Base-by-base conservation (phyloP, 1,284 basidiomycete genomes). In the Heterobasidion occidentale region DNA sequence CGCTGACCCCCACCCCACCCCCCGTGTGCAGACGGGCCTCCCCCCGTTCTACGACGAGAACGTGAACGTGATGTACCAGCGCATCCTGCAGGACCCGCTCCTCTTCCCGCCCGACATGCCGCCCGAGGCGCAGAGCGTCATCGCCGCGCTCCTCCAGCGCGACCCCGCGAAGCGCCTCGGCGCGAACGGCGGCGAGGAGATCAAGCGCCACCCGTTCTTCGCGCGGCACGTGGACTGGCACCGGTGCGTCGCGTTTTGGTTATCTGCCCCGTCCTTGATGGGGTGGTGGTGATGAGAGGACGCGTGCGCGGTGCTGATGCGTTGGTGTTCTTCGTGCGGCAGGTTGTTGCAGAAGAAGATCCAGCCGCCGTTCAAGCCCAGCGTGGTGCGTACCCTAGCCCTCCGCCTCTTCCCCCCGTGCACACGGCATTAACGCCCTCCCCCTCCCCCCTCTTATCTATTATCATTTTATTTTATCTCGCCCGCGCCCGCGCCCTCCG, bases 1-100 rank as follows among this genome's bases (percentile, higher is more conserved):
- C 38, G 19, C n/a, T 38, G 51, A 51, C 59, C 33, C 33, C 49
- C 48, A n/a, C 19, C 19, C 19, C 46, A 45, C 42, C 38, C 42
- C 17, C 42, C 17, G 42, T 3, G 3, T 17, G 36, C 65, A 94
- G 84, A 94, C 94, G 8, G 96, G 96, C 27, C 81, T 99, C 15
- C 96, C 96, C 27, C 96, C 96, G 0, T 99, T 98, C 79, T 99
- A 98, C 72, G 95, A 98, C 70, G 95, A 98, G 71, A 96, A 98
- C 67, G 94, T 96, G 51, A 96, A 97, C 75, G 89, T 91, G 54
- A 96, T 94, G 93, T 99, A 99, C 73, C 93, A 97, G 71, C 90
- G 96, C 64, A 99, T 99, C 68, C 80, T 99, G 17, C 84, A 88
- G 19, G 94, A 99, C 68, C 96, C 96, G 0, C 81, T 99, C 47